Evolutionary conservation across 1,284 basidiomycete genomes (phyloP).

Genomic region (Ustilago bromivora): DNA sequence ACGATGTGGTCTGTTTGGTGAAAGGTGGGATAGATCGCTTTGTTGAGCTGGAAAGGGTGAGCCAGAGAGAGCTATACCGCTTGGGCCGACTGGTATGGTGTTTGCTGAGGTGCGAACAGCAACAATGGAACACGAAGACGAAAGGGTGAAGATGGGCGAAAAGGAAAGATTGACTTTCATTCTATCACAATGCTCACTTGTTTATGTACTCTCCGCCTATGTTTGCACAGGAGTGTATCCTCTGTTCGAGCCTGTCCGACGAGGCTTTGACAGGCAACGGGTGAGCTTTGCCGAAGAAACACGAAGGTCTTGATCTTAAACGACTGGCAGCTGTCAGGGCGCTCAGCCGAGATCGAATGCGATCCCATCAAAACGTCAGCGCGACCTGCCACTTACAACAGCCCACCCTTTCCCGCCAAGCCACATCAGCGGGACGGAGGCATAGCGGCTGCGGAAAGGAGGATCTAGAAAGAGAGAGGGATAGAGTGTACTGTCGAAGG

Average conservation of each 20-base stretch:
- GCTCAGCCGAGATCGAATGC: slow-evolving; percentile 1
- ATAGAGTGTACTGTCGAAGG: background rate
- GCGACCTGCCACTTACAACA: background rate
- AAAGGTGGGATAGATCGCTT: background rate
- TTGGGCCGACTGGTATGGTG: background rate
- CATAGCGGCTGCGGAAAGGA: background rate
- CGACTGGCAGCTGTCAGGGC: slow-evolving; percentile 1
- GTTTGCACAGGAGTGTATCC: background rate
- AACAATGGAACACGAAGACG: background rate
- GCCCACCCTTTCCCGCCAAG: background rate
- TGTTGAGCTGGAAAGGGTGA: background rate
- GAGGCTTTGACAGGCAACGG: background rate
- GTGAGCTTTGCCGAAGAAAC: background rate
- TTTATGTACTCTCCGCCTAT: slow-evolving; percentile 1
- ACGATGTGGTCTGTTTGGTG: background rate
- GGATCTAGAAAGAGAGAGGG: background rate
- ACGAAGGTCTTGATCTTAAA: background rate
- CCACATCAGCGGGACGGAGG: background rate
- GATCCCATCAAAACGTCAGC: background rate
- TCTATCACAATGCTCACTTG: background rate
- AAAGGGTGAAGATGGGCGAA: background rate
- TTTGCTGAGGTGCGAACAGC: background rate
- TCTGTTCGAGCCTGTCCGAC: background rate
- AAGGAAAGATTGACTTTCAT: background rate
- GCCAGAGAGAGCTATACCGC: background rate